phyloP scores from a whole-genome alignment of 139 green algal genomes.

The Picochlorum costavermella region DNA sequence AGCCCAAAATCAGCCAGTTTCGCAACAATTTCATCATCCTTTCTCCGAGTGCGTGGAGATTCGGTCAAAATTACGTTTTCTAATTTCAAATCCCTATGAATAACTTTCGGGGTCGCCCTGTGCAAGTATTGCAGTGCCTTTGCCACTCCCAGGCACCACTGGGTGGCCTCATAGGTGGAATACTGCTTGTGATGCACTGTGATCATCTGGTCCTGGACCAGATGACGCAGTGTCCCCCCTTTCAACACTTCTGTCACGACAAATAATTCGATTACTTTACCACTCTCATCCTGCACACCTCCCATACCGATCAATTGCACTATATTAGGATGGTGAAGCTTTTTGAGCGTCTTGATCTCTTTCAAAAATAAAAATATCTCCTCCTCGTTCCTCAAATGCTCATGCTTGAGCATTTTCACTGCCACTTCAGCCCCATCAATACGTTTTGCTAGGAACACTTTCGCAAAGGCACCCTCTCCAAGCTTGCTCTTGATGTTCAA shows the following conservation, averaged over 20 bases:
- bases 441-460: constrained; percentile 11
- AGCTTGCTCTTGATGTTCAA: constrained; percentile 3
- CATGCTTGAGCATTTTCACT: constrained; percentile 53
- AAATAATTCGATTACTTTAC: constrained; percentile 27
- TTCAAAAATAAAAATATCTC: constrained; percentile 59
- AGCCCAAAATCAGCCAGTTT: constrained; percentile 48
- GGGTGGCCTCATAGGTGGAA: constrained; percentile 41
- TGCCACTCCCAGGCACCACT: constrained; percentile 49
- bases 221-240: constrained; percentile 42
- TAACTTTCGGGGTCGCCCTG: constrained; percentile 53
- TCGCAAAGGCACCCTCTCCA: constrained; percentile 23
- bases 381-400: constrained; percentile 41
- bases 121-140: constrained; percentile 67
- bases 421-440: constrained; percentile 29
- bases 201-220: constrained; percentile 24
- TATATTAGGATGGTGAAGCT: constrained; percentile 42
- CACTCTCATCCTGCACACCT: constrained; percentile 1
- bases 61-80: constrained; percentile 49
- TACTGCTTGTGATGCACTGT: constrained; percentile 5
- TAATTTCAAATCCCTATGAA: constrained; percentile 73
- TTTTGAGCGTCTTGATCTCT: constrained; percentile 56
- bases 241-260: constrained; percentile 55
- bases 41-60: too few relatives aligned
- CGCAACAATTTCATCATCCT: constrained; percentile 9
- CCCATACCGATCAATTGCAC: constrained; percentile 15